These are phyloP conservation scores for Nakazawaea ambrosiae DNA, from an alignment of 805 yeast genomes.

Conservation along the genomic window DNA sequence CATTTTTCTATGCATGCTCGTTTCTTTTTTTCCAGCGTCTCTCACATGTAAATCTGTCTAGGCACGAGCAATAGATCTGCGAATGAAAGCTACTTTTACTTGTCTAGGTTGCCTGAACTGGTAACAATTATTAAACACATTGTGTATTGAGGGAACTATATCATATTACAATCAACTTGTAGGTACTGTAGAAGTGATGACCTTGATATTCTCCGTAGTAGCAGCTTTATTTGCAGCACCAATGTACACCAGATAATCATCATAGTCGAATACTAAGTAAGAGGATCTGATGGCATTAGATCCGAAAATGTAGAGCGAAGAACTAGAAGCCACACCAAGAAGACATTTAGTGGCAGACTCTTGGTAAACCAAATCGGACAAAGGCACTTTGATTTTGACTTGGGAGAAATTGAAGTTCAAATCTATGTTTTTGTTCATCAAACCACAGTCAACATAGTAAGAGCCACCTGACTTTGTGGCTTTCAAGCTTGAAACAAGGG, in stretches of 20 bases:
- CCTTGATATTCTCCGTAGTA: slow-evolving; percentile 22
- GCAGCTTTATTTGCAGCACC: slow-evolving; percentile 32
- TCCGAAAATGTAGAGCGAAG: slow-evolving; percentile 37
- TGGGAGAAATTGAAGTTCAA: slow-evolving; percentile 3
- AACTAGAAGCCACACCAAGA: slow-evolving; percentile 2
- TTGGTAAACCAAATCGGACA: slow-evolving; percentile 9
- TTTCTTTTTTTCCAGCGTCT: no score
- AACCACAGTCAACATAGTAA: slow-evolving; percentile 7
- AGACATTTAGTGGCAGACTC: slow-evolving; percentile 3
- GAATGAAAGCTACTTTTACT: no score
- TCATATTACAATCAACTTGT: not conserved
- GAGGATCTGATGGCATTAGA: slow-evolving; percentile 55
- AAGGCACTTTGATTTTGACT: slow-evolving; percentile 1
- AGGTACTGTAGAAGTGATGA: not conserved
- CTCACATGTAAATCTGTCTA: no score
- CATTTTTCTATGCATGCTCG: no score
- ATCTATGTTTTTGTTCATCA: not conserved
- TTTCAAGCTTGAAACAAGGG: slow-evolving; percentile 1
- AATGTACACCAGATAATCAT: slow-evolving; percentile 43
- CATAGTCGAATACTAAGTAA: slow-evolving; percentile 56
- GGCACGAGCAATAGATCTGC: no score
- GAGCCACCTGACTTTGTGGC: slow-evolving; percentile 1
- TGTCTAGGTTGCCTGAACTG: no score
- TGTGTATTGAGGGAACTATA: not conserved
- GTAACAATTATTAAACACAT: no score